phyloP scores from a whole-genome alignment of 2,329 filamentous ascomycete genomes.

The Fusarium solani-melongenae region DNA sequence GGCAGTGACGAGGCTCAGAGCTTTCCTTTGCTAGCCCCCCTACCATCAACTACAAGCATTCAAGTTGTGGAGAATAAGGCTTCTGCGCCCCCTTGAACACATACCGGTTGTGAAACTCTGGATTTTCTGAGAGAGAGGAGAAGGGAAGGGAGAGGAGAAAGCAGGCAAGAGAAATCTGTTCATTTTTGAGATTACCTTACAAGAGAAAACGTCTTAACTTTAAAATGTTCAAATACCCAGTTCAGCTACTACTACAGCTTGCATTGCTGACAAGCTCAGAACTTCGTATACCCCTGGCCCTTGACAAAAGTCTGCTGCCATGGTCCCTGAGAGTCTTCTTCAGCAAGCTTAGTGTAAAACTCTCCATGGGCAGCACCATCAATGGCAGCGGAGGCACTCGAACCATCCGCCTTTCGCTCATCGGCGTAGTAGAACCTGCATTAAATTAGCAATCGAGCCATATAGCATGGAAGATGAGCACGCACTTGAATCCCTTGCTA shows the following conservation, averaged over 20 bases:
- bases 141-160: background rate
- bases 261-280: conserved; percentile 14
- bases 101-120: background rate
- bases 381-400: conserved; percentile 42
- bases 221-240: background rate
- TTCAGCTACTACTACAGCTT: background rate
- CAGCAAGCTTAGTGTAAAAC: conserved; percentile 54
- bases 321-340: conserved; percentile 53
- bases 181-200: too few species aligned
- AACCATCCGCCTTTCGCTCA: conserved; percentile 56
- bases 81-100: background rate
- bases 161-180: background rate
- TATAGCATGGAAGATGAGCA: background rate
- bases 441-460: background rate
- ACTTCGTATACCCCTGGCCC: conserved; percentile 52
- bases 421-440: conserved; percentile 63
- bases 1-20: background rate
- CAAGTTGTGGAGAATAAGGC: background rate
- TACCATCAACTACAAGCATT: background rate
- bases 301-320: conserved; percentile 60
- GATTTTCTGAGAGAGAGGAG: background rate
- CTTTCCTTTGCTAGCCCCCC: background rate
- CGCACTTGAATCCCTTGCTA: conserved; percentile 49
- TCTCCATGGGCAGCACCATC: conserved; percentile 55
- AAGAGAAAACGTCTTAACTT: background rate